Conservation (phyloP, 805 yeast genomes). For the Candida chilensis region DNA sequence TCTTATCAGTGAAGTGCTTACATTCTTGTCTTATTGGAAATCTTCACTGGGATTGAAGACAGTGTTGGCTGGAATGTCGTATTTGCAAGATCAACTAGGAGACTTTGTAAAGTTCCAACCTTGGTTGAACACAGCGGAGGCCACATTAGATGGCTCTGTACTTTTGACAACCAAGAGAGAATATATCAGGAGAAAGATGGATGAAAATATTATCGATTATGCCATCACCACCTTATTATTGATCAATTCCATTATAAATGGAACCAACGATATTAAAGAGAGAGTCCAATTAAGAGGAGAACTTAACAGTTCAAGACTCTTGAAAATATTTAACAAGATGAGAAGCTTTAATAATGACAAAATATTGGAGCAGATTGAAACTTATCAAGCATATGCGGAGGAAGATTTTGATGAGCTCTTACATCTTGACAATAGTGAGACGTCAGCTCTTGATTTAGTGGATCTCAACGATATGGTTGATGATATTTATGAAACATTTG, state of each 20-base stretch:
- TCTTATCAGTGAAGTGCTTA: conserved; percentile 29
- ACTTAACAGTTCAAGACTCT: conserved; percentile 21
- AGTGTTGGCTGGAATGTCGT: conserved; percentile 19
- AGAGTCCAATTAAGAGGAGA: conserved; percentile 23
- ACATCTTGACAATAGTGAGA: conserved; percentile 1
- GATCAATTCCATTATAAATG: conserved; percentile 20
- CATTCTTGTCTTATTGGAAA: conserved; percentile 19
- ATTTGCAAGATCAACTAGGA: conserved; percentile 23
- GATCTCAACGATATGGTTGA: conserved; percentile 7
- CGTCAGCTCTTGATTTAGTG: conserved; percentile 1
- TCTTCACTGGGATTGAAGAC: conserved; percentile 14
- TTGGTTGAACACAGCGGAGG: conserved; percentile 27
- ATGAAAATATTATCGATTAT: conserved; percentile 17
- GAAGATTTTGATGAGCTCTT: conserved; percentile 22
- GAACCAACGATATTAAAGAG: conserved; percentile 13
- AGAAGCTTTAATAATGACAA: conserved; percentile 17
- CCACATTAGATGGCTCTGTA: conserved; percentile 13
- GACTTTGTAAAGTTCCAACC: conserved; percentile 27
- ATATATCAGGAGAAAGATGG: not conserved
- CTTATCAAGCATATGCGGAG: conserved; percentile 26
- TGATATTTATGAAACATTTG: conserved; percentile 6
- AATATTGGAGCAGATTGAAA: conserved; percentile 24
- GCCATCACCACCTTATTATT: conserved; percentile 24
- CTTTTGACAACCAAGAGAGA: not conserved
- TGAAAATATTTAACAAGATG: conserved; percentile 24